Evolutionary conservation across 2,329 filamentous ascomycete species (phyloP).

Genomic region (Karstenula rhodostoma): DNA sequence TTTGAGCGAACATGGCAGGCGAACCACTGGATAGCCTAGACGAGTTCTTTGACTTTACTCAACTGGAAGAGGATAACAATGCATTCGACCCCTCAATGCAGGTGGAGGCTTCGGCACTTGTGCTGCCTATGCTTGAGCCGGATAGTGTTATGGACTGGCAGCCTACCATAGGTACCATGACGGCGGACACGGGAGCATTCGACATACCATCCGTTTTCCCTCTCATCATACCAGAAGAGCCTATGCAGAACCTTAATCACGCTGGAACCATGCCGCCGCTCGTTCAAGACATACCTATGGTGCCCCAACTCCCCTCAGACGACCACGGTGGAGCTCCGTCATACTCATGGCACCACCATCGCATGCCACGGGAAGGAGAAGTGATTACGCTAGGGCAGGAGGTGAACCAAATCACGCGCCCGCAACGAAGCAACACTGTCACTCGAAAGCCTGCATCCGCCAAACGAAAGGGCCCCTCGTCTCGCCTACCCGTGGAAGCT

Average conservation of each 20-base stretch:
- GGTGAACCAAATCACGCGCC: neutral
- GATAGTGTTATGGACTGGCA: constrained; percentile 40
- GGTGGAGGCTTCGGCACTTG: neutral
- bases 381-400: constrained; percentile 5
- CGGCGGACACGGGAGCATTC: neutral
- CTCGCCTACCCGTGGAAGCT: constrained; percentile 41
- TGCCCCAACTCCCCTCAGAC: neutral
- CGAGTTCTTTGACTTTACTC: constrained; percentile 48
- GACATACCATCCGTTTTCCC: constrained; percentile 4
- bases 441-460: constrained; percentile 44
- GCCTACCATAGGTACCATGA: constrained; percentile 7
- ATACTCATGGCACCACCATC: constrained; percentile 2
- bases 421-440: constrained; percentile 15
- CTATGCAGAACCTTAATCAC: neutral
- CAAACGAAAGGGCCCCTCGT: constrained; percentile 42
- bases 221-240: neutral
- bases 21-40: constrained; percentile 33
- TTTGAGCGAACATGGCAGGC: constrained; percentile 24
- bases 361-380: constrained; percentile 12
- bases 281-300: neutral
- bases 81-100: constrained; percentile 11
- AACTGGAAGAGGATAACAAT: constrained; percentile 33
- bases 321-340: neutral
- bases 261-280: neutral
- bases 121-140: neutral